Conservation (phyloP, 495 filamentous ascomycete species). For the Diplogelasinospora grovesii region DNA sequence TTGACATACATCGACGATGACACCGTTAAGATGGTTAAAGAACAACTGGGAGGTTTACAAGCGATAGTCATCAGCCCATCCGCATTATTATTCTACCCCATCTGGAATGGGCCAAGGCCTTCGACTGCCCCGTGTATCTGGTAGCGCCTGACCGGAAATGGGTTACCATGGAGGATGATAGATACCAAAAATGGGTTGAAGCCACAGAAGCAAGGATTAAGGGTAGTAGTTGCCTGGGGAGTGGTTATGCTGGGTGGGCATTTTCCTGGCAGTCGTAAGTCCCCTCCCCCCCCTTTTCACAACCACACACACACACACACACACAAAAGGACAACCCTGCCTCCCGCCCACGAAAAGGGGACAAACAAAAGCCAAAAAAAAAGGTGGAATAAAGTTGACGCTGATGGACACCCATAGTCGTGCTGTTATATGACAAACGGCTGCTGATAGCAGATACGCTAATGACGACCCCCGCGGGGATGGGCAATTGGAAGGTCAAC, state of each 20-base stretch:
- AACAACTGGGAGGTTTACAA: conserved; percentile 53
- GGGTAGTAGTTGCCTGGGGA: too few relatives aligned
- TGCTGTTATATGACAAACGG: conserved; percentile 50
- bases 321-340: too few relatives aligned
- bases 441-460: conserved; percentile 69
- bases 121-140: conserved; percentile 59
- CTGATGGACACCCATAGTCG: conserved; percentile 30
- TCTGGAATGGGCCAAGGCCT: conserved; percentile 56
- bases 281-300: neutral
- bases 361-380: too few relatives aligned
- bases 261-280: conserved; percentile 55
- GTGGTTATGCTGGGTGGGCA: conserved; percentile 71
- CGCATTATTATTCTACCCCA: conserved; percentile 73
- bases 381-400: too few relatives aligned
- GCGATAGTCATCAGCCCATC: conserved; percentile 74
- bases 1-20: conserved; percentile 56
- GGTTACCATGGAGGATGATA: conserved; percentile 30
- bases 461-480: conserved; percentile 54
- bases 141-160: conserved; percentile 56
- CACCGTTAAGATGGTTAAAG: conserved; percentile 44
- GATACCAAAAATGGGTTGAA: conserved; percentile 26
- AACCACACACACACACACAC: neutral
- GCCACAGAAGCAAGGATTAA: conserved; percentile 46
- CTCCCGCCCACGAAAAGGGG: too few relatives aligned
- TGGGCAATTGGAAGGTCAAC: conserved; percentile 33